Percentiles rank a stretch among this genome's conserved stretches.
Conservation (phyloP, 192 early-diverging fungal genomes). For the Coemansia brasiliensis region DNA sequence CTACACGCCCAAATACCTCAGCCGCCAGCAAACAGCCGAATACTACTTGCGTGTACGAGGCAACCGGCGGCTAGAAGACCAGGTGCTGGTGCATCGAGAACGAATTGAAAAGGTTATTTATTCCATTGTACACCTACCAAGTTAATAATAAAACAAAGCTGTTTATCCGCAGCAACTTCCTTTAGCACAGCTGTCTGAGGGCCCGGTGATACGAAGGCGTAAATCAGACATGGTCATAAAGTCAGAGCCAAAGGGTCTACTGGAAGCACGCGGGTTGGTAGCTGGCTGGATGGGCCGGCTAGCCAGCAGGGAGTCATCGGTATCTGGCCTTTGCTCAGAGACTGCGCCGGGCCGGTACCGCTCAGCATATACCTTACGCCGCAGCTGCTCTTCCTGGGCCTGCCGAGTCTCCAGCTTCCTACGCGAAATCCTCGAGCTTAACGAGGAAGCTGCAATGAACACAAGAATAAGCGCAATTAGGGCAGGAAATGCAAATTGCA, state of each 20-base stretch:
- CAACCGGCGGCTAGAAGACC: constrained; percentile 30
- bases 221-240: constrained; percentile 28
- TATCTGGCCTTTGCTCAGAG: not conserved
- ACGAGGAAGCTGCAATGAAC: constrained; percentile 3
- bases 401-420: constrained; percentile 1
- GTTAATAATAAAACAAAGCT: constrained; percentile 8
- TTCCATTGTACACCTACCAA: constrained; percentile 14
- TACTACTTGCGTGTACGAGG: constrained; percentile 49
- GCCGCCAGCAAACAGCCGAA: constrained; percentile 39
- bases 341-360: not conserved
- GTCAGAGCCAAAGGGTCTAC: constrained; percentile 23
- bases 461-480: constrained; percentile 13
- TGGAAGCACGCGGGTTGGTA: constrained; percentile 1
- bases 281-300: not conserved
- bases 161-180: constrained; percentile 40
- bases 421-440: not conserved
- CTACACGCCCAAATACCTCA: constrained; percentile 26
- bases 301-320: not conserved
- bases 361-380: constrained; percentile 13
- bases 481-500: constrained; percentile 24
- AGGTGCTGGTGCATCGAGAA: constrained; percentile 33
- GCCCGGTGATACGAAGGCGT: constrained; percentile 22
- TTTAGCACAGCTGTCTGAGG: constrained; percentile 6
- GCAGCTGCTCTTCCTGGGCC: constrained; percentile 2
- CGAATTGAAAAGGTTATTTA: constrained; percentile 34